Evolutionary conservation across 2,329 filamentous ascomycete species (phyloP), one percentile per base, ranked within the genome.

Genomic region (Sclerotinia subarctica): DNA sequence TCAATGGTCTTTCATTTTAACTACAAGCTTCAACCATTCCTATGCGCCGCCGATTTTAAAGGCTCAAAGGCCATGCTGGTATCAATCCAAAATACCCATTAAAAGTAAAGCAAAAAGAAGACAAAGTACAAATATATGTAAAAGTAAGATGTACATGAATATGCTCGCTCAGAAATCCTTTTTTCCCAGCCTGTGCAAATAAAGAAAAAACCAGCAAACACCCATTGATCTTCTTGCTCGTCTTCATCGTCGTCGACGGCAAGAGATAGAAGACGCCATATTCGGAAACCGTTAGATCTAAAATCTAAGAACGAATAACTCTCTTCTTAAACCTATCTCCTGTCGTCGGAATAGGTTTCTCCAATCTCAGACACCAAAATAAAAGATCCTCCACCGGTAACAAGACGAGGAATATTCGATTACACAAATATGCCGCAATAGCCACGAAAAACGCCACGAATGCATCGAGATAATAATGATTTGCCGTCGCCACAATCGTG

Each of bases 381-480:
- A 86, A 72, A 44, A 82, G 71, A 69, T 83, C 81, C 74, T 86
- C 83, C 2, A 84, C 74, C 0, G 83, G 83, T 10, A 85, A 74
- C 32, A 85, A 79, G 7, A 81, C 77, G 70, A 81, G 79, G 75
- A 84, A 85, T 5, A 84, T 73, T 70, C 79, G 77, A 73, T 85
- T 85, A 70, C 79, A 80, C 10, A 79, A 47, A 69, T 82, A 84
- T 1, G 80, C 79, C n/a, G 82, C 66, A 7, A 79, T 75, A 1
- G 82, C 82, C 35, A 82, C 83, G 56, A 80, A 77, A 0, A 80
- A 81, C 2, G 82, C 82, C 3, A 82, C 78, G 38, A 80, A 76
- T 0, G 83, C 83, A 71, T 85, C 83, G 69, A 85, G 78, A 73
- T 81, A 84, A 73, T 85, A 85, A 72, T 85, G 84, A 70, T 86